Base-by-base conservation (phyloP, 306 rosid species). In the Vigna hirtella region DNA sequence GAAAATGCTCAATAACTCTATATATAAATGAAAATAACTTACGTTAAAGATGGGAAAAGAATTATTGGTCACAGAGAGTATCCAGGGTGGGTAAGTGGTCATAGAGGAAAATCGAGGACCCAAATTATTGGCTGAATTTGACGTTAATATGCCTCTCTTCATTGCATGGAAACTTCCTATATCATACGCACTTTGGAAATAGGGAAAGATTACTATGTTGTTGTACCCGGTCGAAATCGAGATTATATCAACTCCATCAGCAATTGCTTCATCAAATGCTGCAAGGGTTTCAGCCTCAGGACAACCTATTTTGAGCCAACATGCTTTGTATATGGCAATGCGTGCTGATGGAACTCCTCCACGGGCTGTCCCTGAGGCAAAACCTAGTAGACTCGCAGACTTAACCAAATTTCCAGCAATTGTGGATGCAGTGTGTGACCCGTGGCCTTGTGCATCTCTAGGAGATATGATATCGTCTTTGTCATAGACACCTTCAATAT, bases 81-180 rank as follows among this genome's bases (percentile, higher is more conserved):
- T 36, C 94, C 94, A 90, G 0, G 90, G 94, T 5, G 92, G 38
- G 7, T 59, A 49, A 40, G 59, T 85, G 9, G 82, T 6, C 16
- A 79, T 20, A 7, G 88, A 57, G 17, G 4, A 34, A 2, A 8
- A 45, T 0, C 0, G 0, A 0, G 97, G 91, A 15, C 97, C 92
- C 0, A 0, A 0, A 26, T 89, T 91, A 18, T 82, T 78, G 0
- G 92, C 92, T 1, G 90, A 26, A n/a, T 14, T 52, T 0, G 92
- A 86, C 0, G 90, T 86, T 32, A 87, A 48, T 14, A 89, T 83
- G 6, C 91, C 89, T 6, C 24, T 83, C 40, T 49, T 79, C 87
- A 84, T 78, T 20, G 93, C 87, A 50, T 91, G 93, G 47, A 89
- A 91, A 57, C 89, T 73, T 64, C 93, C 96, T 9, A 91, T 84